Evolutionary conservation across 1,284 basidiomycete genomes (phyloP), one percentile per base, ranked within the genome.

Genomic region (Cryptococcus sp.): DNA sequence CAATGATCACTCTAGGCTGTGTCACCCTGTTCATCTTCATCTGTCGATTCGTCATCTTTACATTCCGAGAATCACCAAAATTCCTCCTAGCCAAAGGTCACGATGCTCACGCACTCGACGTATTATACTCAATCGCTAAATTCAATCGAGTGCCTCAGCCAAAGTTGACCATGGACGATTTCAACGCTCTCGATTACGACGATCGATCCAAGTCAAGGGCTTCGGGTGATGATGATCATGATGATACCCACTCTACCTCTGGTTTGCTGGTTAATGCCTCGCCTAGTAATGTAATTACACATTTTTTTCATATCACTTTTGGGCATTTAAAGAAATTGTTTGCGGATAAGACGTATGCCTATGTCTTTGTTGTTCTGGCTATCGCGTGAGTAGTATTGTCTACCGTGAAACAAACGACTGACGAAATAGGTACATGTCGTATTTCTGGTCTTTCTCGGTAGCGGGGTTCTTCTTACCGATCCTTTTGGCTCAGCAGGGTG

Each of bases 11-110:
- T 24, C 75, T 86, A 40, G 70, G 67, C 23, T 52, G 42, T 41
- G 53, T 69, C 53, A 70, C 67, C 2, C 52, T 72, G 3, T 36
- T 50, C 37, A 55, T 76, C 43, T 88, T 82, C 77, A 55, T 81
- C 44, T 64, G 84, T 39, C 85, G 86, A 25, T 86, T 87, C 76
- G 80, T 85, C 66, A 72, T 85, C 45, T 88, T 88, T 77, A 76
- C 79, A 23, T 79, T 89, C 42, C 76, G 83, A 45, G 87, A 89
- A 72, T 84, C 83, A 49, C 86, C 86, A 2, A 86, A 86, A 69
- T 88, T 78, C 69, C 80, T 91, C 32, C 81, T 89, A 67, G 82
- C 83, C 3, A 81, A 83, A 52, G 86, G 86, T 0, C 77, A 78
- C 34, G 87, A 90, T 60, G 80, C 77, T 14, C 80, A 84, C 41